A percentile compares a stretch with the other conserved stretches of the same genome.
Conservation (phyloP, 345 rosid genomes). For the Brassica incana region DNA sequence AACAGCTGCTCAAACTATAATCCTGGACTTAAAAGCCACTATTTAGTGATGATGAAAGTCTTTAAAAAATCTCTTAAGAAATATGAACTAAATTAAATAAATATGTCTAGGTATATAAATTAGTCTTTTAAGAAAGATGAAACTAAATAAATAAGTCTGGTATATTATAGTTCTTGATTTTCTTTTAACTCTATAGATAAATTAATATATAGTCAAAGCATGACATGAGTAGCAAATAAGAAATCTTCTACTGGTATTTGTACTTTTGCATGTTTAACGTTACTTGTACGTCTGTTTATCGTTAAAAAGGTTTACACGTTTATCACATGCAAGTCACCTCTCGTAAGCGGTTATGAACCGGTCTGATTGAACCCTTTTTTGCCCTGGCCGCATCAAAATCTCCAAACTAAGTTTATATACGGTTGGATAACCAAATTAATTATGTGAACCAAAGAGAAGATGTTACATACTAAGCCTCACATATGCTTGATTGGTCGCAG, state of each 20-base stretch:
- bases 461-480: neutral
- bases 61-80: neutral
- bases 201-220: neutral
- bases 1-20: neutral
- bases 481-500: constrained; percentile 36
- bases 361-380: neutral
- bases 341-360: neutral
- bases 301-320: neutral
- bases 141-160: neutral
- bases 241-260: neutral
- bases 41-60: neutral
- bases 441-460: neutral
- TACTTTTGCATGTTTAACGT: neutral
- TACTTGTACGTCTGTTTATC: neutral
- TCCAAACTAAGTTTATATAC: neutral
- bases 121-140: neutral
- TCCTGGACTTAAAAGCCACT: neutral
- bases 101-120: neutral
- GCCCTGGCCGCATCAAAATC: neutral
- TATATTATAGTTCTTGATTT: too few species aligned
- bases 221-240: neutral
- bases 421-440: neutral
- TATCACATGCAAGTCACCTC: constrained; percentile 3
- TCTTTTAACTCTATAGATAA: neutral
- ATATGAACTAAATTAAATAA: neutral